Conservation (phyloP, 2,329 filamentous ascomycete species). For the Lojkania enalia region DNA sequence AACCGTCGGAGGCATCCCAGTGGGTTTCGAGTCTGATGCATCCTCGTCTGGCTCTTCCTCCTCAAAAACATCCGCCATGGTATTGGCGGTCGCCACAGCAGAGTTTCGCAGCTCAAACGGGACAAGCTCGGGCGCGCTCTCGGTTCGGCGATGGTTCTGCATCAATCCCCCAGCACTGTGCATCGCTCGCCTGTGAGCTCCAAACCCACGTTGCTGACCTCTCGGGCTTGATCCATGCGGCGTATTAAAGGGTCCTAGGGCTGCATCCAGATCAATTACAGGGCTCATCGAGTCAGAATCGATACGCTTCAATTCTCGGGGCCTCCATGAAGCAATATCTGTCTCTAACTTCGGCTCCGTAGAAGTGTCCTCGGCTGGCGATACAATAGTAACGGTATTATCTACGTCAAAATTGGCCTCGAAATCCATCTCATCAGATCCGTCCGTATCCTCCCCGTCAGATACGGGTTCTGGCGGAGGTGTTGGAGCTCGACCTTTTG, state of each 20-base stretch:
- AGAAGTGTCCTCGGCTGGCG: conserved; percentile 29
- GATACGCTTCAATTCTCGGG: conserved; percentile 42
- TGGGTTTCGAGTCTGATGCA: conserved; percentile 26
- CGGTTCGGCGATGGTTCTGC: conserved; percentile 76
- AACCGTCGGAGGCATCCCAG: conserved; percentile 15
- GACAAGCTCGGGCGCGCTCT: conserved; percentile 78
- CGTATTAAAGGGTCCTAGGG: conserved; percentile 88
- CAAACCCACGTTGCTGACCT: conserved; percentile 46
- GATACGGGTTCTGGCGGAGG: conserved; percentile 27
- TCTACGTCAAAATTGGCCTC: conserved; percentile 48
- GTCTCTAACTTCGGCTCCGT: conserved; percentile 36
- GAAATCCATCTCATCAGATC: conserved; percentile 42
- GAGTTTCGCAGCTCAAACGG: conserved; percentile 65
- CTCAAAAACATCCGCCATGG: conserved; percentile 86
- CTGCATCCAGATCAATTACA: conserved; percentile 92
- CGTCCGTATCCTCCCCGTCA: conserved; percentile 39
- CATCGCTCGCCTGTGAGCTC: conserved; percentile 63
- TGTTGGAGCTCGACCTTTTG: conserved; percentile 43
- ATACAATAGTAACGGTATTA: conserved; percentile 47
- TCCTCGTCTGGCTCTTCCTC: conserved; percentile 71
- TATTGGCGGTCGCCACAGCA: conserved; percentile 63
- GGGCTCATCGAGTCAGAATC: conserved; percentile 68
- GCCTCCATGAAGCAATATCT: conserved; percentile 43
- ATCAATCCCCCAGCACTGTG: conserved; percentile 77
- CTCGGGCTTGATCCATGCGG: conserved; percentile 69